These are phyloP conservation scores for Boletus pseudopeckii DNA, from an alignment of 768 basidiomycete species.

Conservation along the genomic window DNA sequence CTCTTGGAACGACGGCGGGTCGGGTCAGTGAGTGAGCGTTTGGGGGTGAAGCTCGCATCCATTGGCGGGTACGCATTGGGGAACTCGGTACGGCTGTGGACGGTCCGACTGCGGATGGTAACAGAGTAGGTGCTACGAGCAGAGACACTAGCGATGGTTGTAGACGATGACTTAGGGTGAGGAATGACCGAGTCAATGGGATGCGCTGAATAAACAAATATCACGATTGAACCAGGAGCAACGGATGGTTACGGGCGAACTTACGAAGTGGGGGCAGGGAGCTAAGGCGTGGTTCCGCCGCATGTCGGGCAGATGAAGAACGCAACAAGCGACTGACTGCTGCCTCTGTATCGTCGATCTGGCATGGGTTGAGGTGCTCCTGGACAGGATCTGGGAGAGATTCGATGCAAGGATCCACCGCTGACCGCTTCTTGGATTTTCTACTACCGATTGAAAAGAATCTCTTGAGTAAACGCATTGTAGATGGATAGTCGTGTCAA, in stretches of 20 bases:
- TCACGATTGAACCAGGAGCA: not conserved
- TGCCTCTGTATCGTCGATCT: conserved; percentile 45
- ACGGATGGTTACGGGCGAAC: conserved; percentile 26
- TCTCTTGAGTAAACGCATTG: conserved; percentile 69
- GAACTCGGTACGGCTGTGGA: conserved; percentile 61
- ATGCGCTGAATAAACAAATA: conserved; percentile 44
- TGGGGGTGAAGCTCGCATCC: conserved; percentile 26
- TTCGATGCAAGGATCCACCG: conserved; percentile 25
- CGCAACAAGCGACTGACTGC: conserved; percentile 54
- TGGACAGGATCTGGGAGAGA: conserved; percentile 24
- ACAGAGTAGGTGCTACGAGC: conserved; percentile 67
- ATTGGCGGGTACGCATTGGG: conserved; percentile 56
- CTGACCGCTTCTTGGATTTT: conserved; percentile 48
- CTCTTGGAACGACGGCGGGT: conserved; percentile 29
- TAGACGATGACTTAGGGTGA: conserved; percentile 47
- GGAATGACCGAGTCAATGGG: conserved; percentile 59
- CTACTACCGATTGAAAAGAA: conserved; percentile 67
- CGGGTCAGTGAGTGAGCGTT: conserved; percentile 28
- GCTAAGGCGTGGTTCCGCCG: conserved; percentile 52
- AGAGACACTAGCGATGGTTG: conserved; percentile 51
- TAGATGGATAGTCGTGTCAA: conserved; percentile 20
- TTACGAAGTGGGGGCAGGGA: conserved; percentile 68
- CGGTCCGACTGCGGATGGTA: conserved; percentile 62
- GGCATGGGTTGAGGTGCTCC: conserved; percentile 9
- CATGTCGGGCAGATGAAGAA: conserved; percentile 67